Base-by-base conservation (phyloP, 2,329 filamentous ascomycete species). In the Colletotrichum lini region DNA sequence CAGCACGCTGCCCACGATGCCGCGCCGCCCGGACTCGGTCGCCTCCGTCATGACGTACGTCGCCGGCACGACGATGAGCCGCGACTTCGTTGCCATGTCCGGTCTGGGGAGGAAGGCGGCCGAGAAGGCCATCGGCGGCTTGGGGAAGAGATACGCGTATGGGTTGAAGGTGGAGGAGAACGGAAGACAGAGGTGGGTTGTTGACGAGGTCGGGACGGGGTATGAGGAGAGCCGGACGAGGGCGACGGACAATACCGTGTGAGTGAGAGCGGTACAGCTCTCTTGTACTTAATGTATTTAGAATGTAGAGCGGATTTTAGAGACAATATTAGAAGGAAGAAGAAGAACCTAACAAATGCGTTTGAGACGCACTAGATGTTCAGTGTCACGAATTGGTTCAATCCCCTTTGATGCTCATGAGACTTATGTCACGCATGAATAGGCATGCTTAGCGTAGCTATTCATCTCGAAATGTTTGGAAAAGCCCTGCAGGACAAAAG, bases 41-140 rank as follows among this genome's bases (percentile, higher is more conserved):
- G 75, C 74, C 5, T 69, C 73, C 16, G 75, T 77, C 35, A 77
- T 77, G 74, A 75, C 75, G 38, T 77, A 77, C 44, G 74, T 76
- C 8, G 75, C 75, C 2, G 67, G 66, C 10, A 76, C 75, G 52
- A 57, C 52, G 21, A 75, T 77, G 74, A 71, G 65, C 30, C 54
- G 68, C 7, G 74, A 75, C 49, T 74, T 77, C 50, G 53, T 71
- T 30, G 68, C 65, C 13, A 21, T 75, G 13, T 71, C 75, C 21
- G 59, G 18, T 3, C 30, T 53, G 45, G 64, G 13, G 1, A 26
- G 30, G 21, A 26, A 23, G 13, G 16, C 12, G 12, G 23, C 21
- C 21, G 49, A 52, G 4, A 52, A 26, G 23, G n/a, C 49, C 49
- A 52, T 52, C 23, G 23, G 21, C 21, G 23, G 26, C 21, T 16